Base-by-base conservation (phyloP, 352 stramenopile genomes). In the Phytopythium delawarense region DNA sequence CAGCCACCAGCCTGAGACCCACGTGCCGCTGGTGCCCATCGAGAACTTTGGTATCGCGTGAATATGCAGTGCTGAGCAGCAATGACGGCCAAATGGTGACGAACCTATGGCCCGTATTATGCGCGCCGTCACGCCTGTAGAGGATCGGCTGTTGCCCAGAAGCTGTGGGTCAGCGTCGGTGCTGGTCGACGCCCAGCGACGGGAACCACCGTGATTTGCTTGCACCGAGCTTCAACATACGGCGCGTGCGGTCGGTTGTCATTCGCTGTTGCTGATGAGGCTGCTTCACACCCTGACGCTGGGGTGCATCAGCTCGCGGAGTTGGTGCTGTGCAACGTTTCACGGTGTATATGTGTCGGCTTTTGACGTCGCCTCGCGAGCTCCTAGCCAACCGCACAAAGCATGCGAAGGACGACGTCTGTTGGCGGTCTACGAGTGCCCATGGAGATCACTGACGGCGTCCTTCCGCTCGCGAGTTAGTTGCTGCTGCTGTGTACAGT, bases 191-290 rank as follows among this genome's bases (percentile, higher is more conserved):
- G 40, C 8, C 40, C 1, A 16, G n/a, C 20, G 2, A 4, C 42
- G 20, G 48, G 48, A 54, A 54, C 48, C 48, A 54, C 48, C 48
- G 21, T 54, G 48, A 54, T 34, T 32, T 54, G 48, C 21, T 54
- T 54, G 25, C 48, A n/a, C 25, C 7, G 21, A 9, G 28, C 21
- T 54, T 49, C 42, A 49, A 49, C 42, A 7, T 49, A 21, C n/a
- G 42, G 28, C 28, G 8, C 15, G 16, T n/a, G 8, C 40, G 4
- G 16, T 45, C 20, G 11, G 35, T 32, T 40, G 8, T 15, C 15
- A 16, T 44, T 44, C n/a, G n/a, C 40, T 45, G 40, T 11, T 21
- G 40, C 40, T 45, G 35, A 16, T 16, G 35, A 2, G 13, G 13
- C 9, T 15, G 35, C 35, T 40, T 3, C 35, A 40, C 9, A 16